Percentiles rank a stretch among this genome's conserved stretches.
Conservation (phyloP, 1,284 basidiomycete species). For the Hypsizygus ulmarius region DNA sequence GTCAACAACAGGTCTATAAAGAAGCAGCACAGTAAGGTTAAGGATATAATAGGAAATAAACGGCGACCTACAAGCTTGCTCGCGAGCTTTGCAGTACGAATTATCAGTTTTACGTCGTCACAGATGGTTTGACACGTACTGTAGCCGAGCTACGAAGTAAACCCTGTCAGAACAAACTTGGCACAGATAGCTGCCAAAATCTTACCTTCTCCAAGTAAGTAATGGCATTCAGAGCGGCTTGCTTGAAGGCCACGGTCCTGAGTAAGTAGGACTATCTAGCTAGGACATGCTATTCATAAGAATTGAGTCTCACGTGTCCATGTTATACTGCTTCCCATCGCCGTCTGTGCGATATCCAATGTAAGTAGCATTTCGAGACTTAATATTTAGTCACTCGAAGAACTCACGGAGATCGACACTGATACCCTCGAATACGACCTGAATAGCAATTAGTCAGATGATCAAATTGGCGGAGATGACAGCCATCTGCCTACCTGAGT, state of each 20-base stretch:
- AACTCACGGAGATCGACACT: conserved; percentile 66
- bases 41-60: not conserved
- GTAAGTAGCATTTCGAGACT: not conserved
- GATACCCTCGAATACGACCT: conserved; percentile 73
- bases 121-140: conserved; percentile 40
- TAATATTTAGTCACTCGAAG: conserved; percentile 10
- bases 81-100: conserved; percentile 46
- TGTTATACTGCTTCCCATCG: conserved; percentile 72
- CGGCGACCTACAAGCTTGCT: conserved; percentile 59
- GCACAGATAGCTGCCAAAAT: not conserved
- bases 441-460: not conserved
- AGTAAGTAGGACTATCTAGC: not conserved
- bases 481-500: conserved; percentile 47
- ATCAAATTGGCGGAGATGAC: not conserved
- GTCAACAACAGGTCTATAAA: conserved; percentile 57
- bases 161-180: conserved; percentile 1
- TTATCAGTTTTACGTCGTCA: not conserved
- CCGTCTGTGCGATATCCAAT: conserved; percentile 44
- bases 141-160: conserved; percentile 50
- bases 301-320: conserved; percentile 63
- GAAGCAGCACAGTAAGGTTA: not conserved
- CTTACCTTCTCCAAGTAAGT: conserved; percentile 70
- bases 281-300: not conserved
- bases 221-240: conserved; percentile 76
- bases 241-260: conserved; percentile 75